Evolutionary conservation across 2,329 filamentous ascomycete genomes (phyloP), one percentile per base, ranked within the genome.

Genomic region (Sarocladium strictum): DNA sequence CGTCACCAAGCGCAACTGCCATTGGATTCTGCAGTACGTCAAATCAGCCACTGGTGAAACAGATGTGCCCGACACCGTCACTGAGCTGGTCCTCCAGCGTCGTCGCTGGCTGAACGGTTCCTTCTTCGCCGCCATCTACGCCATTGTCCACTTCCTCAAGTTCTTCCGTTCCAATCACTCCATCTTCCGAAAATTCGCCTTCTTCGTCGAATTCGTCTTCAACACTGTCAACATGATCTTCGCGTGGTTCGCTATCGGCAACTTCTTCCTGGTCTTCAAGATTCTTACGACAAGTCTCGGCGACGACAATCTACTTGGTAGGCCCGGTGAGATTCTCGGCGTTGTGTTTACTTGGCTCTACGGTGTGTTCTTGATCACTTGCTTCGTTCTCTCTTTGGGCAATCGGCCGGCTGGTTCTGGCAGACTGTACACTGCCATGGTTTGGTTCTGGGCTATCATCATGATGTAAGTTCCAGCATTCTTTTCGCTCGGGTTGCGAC

Each of bases 181-280:
- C 24, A 79, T 92, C 64, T 66, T 96, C 40, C 84, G 94, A 62
- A 97, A 97, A 70, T 75, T 93, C 57, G 90, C 89, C 78, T 89
- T 99, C 71, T 81, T 96, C 63, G 72, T 97, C 61, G 94, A 99
- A 68, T 97, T 97, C 69, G 76, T 87, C 61, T 99, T 97, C 75
- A 92, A 97, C 71, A 94, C 90, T 1, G 80, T 93, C 71, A 96
- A 90, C 78, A 97, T 97, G 90, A 81, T 99, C 66, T 99, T 97
- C 69, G 92, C 94, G 53, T 99, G 94, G 94, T 97, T 99, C 67
- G 90, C 88, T 63, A 94, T 97, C 65, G 89, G 94, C 66, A 99
- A 99, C 75, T 99, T 99, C 80, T 99, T 97, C 81, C 76, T 99
- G 66, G 93, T 99, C 62, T 99, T 99, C 77, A 92, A 92, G 70